Percentiles rank a stretch among this genome's conserved stretches.
These are phyloP conservation scores for Citrullus colocynthis DNA, from an alignment of 306 rosid genomes.

Conservation along the genomic window DNA sequence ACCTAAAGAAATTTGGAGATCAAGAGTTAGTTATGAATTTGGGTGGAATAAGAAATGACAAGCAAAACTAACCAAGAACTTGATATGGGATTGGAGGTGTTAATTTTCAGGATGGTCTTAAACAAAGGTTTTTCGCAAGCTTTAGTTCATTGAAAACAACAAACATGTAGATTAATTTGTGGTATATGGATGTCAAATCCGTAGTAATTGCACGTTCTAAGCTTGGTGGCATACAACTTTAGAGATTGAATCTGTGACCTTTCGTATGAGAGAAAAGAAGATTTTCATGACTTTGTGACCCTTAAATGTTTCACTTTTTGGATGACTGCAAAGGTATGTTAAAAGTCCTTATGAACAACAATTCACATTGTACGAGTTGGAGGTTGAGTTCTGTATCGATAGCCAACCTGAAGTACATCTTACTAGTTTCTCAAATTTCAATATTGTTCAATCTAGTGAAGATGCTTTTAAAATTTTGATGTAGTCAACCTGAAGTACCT, in stretches of 20 bases:
- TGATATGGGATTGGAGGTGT: background rate
- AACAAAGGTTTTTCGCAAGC: background rate
- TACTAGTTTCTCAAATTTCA: background rate
- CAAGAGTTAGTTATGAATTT: constrained; percentile 33
- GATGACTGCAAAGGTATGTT: background rate
- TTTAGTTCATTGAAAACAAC: background rate
- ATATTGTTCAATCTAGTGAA: background rate
- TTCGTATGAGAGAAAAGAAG: background rate
- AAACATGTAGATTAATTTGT: background rate
- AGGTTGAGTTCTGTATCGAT: background rate
- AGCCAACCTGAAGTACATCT: background rate
- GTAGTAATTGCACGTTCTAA: background rate
- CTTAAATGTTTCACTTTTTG: background rate
- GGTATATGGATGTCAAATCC: background rate
- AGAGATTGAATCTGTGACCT: background rate
- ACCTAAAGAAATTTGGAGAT: constrained; percentile 38
- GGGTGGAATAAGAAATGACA: constrained; percentile 8
- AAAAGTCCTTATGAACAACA: background rate
- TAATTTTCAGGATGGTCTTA: background rate
- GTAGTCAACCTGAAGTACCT: background rate
- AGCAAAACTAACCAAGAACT: background rate
- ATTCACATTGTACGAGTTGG: background rate
- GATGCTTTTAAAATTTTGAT: background rate
- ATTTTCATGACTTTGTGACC: background rate
- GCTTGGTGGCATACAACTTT: background rate